Percentiles rank a stretch among this genome's conserved stretches.
phyloP scores from a whole-genome alignment of 2,329 filamentous ascomycete genomes.

The Knoxdaviesia proteae region DNA sequence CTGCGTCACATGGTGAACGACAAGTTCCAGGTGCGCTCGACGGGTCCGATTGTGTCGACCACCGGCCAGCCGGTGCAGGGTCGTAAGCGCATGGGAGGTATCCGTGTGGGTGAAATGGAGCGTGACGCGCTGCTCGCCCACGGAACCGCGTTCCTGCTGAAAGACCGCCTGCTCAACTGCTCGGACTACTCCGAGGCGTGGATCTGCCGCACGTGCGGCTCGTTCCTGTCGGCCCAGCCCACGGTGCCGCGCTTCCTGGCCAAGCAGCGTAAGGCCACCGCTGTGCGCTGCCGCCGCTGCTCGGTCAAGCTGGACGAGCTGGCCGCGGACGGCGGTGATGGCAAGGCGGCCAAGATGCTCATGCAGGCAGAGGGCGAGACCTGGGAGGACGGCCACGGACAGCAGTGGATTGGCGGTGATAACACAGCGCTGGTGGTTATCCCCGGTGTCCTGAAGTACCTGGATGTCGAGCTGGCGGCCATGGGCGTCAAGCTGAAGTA shows the following conservation, averaged over 20 bases:
- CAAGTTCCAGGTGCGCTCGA: slow-evolving; percentile 95
- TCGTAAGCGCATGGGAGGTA: slow-evolving; percentile 87
- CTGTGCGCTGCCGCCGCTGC: slow-evolving; percentile 63
- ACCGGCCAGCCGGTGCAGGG: slow-evolving; percentile 97
- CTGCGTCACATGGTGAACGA: slow-evolving; percentile 99
- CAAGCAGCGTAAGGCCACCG: slow-evolving; percentile 44
- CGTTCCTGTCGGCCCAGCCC: slow-evolving; percentile 73
- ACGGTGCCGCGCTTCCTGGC: slow-evolving; percentile 44
- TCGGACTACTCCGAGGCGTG: slow-evolving; percentile 80
- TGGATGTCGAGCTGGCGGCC: slow-evolving; percentile 85
- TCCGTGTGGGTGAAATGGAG: slow-evolving; percentile 98
- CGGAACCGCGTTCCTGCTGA: slow-evolving; percentile 82
- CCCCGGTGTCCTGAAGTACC: slow-evolving; percentile 74
- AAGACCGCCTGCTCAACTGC: slow-evolving; percentile 92
- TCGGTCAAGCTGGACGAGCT: slow-evolving; percentile 39
- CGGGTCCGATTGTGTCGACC: slow-evolving; percentile 71
- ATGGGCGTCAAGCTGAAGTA: slow-evolving; percentile 97
- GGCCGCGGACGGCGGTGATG: slow-evolving; percentile 19
- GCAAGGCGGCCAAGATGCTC: slow-evolving; percentile 7
- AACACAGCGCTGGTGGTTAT: slow-evolving; percentile 83
- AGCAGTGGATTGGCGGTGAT: slow-evolving; percentile 70
- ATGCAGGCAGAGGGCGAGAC: slow-evolving; percentile 45
- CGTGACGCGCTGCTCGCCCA: slow-evolving; percentile 87
- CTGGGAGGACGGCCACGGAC: slow-evolving; percentile 82
- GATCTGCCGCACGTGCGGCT: slow-evolving; percentile 77